Evolutionary conservation across 2,329 filamentous ascomycete species (phyloP), one percentile per base, ranked within the genome.

Genomic region (Coniochaeta sp.): DNA sequence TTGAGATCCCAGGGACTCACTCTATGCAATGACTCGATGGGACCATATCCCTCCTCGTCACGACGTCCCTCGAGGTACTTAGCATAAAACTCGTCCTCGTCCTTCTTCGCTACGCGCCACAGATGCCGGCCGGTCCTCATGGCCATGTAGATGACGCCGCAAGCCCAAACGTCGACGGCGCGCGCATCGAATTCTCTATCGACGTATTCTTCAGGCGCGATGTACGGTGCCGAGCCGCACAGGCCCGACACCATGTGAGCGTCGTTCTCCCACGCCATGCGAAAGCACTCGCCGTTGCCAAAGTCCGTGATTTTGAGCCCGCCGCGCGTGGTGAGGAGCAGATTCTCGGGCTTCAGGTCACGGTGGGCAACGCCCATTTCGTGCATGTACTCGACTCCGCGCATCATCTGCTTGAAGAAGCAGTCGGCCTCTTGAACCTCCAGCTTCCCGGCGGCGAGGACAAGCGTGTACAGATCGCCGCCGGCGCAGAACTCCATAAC

Each of bases 401-500:
- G 90, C 93, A 99, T 98, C 75, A 98, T 87, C 75, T 99, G 95
- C 77, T 98, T 96, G 81, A 99, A 99, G 74, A 95, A 96, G 76
- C 95, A 99, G 73, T 99, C 95, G 62, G 95, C 93, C 75, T 99
- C 95, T 62, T 86, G 81, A 32, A 96, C 91, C 72, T 95, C 93
- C 22, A 99, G 86, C 74, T 96, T 96, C 61, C 91, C 91, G 40
- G 92, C 91, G 7, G 95, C 87, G 32, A 98, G 85, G 22, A 99
- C 89, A 5, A 99, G 82, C 0, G 92, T 97, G 74, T 98, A 98
- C 26, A 99, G 81, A 72, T 99, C 95, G 61, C 95, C 95, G 62
- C 95, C 95, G 40, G 93, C 93, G 72, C 95, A 99, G 72, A 95
- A 99, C 75, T 99, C 95, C 95, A 99, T 99, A 58, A 99, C 95